Percentiles rank a stretch among this genome's conserved stretches.
Conservation (phyloP, 495 filamentous ascomycete species). For the Aspergillus biplanus region DNA sequence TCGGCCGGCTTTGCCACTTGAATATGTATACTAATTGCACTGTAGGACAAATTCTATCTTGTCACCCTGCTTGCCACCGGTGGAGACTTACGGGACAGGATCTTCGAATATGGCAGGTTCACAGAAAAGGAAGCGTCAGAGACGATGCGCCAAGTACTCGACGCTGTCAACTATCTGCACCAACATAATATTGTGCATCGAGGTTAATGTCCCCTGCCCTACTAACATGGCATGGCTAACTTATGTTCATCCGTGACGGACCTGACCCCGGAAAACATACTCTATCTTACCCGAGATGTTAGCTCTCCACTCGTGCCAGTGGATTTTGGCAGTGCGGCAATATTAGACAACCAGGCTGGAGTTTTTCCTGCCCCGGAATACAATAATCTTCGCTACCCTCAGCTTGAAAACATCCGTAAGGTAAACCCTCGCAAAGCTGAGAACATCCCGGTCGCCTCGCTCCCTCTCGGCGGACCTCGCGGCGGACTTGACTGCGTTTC, state of each 20-base stretch:
- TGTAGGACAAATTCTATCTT: constrained; percentile 98
- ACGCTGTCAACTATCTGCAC: constrained; percentile 94
- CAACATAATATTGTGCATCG: constrained; percentile 94
- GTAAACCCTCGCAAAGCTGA: no score
- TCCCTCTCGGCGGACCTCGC: constrained; percentile 98
- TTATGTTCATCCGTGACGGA: constrained; percentile 54
- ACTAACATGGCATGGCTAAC: not conserved
- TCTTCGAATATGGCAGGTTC: constrained; percentile 97
- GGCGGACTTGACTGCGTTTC: constrained; percentile 96
- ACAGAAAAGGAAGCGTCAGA: constrained; percentile 98
- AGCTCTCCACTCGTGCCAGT: constrained; percentile 91
- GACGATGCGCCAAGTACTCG: constrained; percentile 93
- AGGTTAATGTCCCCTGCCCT: constrained; percentile 55
- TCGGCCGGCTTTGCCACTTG: not conserved
- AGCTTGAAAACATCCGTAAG: no score
- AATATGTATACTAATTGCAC: constrained; percentile 15
- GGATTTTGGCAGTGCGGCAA: constrained; percentile 98
- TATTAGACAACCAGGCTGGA: constrained; percentile 86
- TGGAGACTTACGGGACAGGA: constrained; percentile 95
- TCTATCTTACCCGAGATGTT: constrained; percentile 79
- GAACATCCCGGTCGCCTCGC: no score
- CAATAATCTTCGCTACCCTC: no score
- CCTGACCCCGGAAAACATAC: constrained; percentile 96
- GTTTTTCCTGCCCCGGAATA: no score
- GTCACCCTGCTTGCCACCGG: constrained; percentile 96